Conservation (phyloP, 129 eudicot species). For the Rutidosis leptorrhynchoides region DNA sequence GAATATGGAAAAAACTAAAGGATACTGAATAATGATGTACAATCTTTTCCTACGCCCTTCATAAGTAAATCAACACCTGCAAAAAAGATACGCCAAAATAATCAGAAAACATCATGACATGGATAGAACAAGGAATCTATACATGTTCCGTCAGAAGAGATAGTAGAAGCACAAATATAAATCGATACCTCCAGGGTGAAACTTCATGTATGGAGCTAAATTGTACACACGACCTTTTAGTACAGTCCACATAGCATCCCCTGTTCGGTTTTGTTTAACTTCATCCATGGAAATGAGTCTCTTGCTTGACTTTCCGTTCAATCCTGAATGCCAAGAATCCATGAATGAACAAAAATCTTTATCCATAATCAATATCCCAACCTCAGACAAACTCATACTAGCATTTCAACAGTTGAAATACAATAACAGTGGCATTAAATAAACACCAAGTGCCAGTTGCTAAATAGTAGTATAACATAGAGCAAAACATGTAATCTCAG, state of each 20-base stretch:
- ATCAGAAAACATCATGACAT: background rate
- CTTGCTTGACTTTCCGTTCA: constrained; percentile 80
- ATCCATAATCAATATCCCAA: too few species aligned
- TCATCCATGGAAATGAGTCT: constrained; percentile 71
- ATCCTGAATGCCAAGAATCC: too few species aligned
- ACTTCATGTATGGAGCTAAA: constrained; percentile 86
- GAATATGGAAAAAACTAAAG: constrained; percentile 26
- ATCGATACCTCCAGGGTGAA: constrained; percentile 86
- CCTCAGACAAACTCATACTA: too few species aligned
- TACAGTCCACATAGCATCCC: constrained; percentile 86
- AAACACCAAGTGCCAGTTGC: too few species aligned
- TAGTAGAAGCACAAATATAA: background rate
- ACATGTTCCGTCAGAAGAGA: too few species aligned
- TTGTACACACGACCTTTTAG: constrained; percentile 92
- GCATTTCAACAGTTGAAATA: too few species aligned
- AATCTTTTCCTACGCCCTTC: constrained; percentile 89
- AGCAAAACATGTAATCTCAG: too few species aligned
- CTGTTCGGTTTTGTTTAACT: constrained; percentile 76
- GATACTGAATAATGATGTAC: constrained; percentile 88
- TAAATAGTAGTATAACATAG: too few species aligned
- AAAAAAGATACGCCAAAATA: too few species aligned
- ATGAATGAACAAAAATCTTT: too few species aligned
- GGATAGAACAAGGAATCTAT: too few species aligned
- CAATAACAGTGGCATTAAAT: too few species aligned
- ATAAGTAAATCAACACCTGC: constrained; percentile 70